Evolutionary conservation across 176 grass and related monocot species (phyloP), one percentile per base, ranked within the genome.

Genomic region (Zoysia japonica): DNA sequence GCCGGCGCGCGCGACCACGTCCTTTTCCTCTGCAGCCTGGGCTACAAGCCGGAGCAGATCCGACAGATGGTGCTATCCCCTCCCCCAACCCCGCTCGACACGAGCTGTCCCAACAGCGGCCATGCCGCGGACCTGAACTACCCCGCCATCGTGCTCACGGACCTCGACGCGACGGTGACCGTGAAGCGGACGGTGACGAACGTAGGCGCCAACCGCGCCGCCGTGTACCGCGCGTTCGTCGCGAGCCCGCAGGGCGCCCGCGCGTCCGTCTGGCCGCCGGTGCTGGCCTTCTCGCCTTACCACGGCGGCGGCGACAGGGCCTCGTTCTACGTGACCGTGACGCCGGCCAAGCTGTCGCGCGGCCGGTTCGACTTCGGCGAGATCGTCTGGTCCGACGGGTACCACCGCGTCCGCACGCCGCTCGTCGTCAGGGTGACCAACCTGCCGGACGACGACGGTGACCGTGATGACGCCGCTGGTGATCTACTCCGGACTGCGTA

Each of bases 321-420:
- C 3, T 73, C 90, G 7, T 99, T 89, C 81, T 89, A 86, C 75
- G 88, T 99, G 70, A 95, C 86, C 14, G 48, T 99, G 4, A 62
- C 78, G 11, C 92, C 96, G 12, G 74, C 61, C 35, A 99, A 95
- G 72, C 84, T 62, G 49, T 93, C 90, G 6, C 82, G 84, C 37
- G 90, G 80, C 47, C 77, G 90, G 36, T 99, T 86, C 64, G 90
- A 93, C 63, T 94, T 95, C 49, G 96, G 96, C 49, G 90, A 91
- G 81, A 87, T 95, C 38, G 75, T 95, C 14, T 99, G 96, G 96
- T 93, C 70, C 45, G 96, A 95, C 54, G 92, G 96, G 3, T 82
- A 89, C 81, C 96, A 99, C 75, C 90, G 73, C 14, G 96, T 95
- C 11, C 90, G 80, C 20, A 95, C 88, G 39, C 92, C 96, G 52